Evolutionary conservation across 2,329 filamentous ascomycete genomes (phyloP).

Genomic region (Fusarium pseudonygamai): DNA sequence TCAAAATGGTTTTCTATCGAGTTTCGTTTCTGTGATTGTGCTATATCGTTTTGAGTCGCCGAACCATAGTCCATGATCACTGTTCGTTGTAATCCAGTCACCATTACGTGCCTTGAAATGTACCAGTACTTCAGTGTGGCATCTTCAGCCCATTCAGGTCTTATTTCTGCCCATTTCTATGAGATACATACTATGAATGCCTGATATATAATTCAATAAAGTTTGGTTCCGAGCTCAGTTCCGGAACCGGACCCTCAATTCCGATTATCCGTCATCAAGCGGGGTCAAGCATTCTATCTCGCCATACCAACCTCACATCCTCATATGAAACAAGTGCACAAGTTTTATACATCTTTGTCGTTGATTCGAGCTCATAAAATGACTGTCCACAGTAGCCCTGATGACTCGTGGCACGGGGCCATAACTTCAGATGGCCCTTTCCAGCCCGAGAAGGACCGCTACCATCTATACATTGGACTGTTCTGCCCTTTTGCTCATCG

Average conservation of each 20-base stretch:
- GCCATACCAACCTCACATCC: neutral
- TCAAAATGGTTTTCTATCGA: neutral
- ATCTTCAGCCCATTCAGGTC: neutral
- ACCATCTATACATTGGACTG: constrained; percentile 68
- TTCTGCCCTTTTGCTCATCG: constrained; percentile 76
- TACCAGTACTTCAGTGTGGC: too few relatives aligned
- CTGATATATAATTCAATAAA: neutral
- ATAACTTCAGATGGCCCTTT: constrained; percentile 51
- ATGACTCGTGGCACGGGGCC: constrained; percentile 42
- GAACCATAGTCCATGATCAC: too few relatives aligned
- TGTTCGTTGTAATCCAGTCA: neutral
- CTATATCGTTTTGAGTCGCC: neutral
- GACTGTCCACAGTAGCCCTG: constrained; percentile 29
- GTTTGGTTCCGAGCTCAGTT: neutral
- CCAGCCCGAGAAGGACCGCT: constrained; percentile 66
- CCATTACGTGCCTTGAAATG: neutral
- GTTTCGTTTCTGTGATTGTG: neutral
- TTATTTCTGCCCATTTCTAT: too few relatives aligned
- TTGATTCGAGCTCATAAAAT: neutral
- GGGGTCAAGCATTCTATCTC: neutral
- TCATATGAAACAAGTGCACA: neutral
- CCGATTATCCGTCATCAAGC: neutral
- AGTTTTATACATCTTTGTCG: neutral
- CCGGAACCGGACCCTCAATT: neutral
- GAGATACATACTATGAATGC: neutral